phyloP scores from a whole-genome alignment of 2,329 filamentous ascomycete genomes.

The Fusarium ambrosium region DNA sequence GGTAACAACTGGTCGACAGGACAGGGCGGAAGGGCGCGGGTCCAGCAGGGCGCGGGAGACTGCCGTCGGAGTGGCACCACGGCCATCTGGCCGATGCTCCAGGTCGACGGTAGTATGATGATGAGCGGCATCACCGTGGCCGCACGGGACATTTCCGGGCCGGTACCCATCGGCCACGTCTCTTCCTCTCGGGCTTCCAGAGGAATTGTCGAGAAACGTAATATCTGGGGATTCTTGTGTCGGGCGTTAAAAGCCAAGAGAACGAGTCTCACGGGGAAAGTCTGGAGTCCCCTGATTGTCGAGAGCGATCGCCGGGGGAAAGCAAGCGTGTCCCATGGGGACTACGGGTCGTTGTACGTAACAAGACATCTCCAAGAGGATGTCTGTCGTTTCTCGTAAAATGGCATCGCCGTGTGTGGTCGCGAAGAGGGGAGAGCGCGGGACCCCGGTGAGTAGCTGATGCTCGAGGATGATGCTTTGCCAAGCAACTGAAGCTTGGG shows the following conservation, averaged over 20 bases:
- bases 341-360: slow-evolving; percentile 44
- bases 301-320: slow-evolving; percentile 27
- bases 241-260: slow-evolving; percentile 13
- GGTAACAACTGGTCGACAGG: background rate
- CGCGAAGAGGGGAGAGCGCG: background rate
- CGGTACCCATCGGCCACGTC: slow-evolving; percentile 20
- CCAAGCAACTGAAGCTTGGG: slow-evolving; percentile 14
- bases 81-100: slow-evolving; percentile 11
- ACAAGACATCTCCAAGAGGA: slow-evolving; percentile 15
- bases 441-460: background rate
- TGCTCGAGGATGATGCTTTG: slow-evolving; percentile 1
- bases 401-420: slow-evolving; percentile 1
- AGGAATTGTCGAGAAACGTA: slow-evolving; percentile 1
- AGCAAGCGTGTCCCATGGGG: slow-evolving; percentile 41
- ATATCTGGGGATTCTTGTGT: background rate
- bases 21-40: background rate
- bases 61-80: slow-evolving; percentile 22
- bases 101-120: slow-evolving; percentile 4
- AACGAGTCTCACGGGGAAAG: slow-evolving; percentile 27
- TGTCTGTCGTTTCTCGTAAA: slow-evolving; percentile 15
- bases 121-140: slow-evolving; percentile 26
- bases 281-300: slow-evolving; percentile 40
- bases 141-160: slow-evolving; percentile 26
- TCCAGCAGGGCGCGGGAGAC: slow-evolving; percentile 17
- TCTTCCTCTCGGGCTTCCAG: background rate